phyloP scores from a whole-genome alignment of 768 basidiomycete genomes.

The Trametes cingulata region DNA sequence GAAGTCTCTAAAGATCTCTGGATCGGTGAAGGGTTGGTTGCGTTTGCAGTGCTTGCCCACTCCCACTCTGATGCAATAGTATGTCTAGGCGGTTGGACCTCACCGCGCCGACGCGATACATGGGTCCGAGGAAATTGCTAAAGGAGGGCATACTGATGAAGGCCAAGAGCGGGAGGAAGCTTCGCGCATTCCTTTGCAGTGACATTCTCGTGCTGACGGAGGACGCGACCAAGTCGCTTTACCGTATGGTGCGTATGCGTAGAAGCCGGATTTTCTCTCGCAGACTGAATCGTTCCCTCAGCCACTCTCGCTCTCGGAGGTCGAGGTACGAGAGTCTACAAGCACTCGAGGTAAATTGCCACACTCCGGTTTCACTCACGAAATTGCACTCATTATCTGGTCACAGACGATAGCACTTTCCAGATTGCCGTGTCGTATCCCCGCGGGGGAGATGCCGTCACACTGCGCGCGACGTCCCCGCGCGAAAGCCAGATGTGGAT shows the following conservation, averaged over 20 bases:
- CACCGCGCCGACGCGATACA: slow-evolving; percentile 83
- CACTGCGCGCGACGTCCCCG: slow-evolving; percentile 44
- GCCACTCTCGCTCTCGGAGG: slow-evolving; percentile 77
- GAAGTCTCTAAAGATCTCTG: slow-evolving; percentile 78
- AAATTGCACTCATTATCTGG: not conserved
- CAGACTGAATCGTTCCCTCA: slow-evolving; percentile 29
- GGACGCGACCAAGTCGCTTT: slow-evolving; percentile 64
- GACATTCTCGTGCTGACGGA: slow-evolving; percentile 90
- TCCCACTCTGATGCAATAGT: not conserved
- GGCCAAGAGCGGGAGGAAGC: slow-evolving; percentile 78
- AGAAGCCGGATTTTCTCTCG: not conserved
- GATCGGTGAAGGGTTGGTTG: slow-evolving; percentile 78
- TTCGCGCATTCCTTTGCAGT: slow-evolving; percentile 81
- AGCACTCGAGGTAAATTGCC: slow-evolving; percentile 50
- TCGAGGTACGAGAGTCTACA: slow-evolving; percentile 55
- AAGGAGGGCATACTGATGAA: slow-evolving; percentile 81
- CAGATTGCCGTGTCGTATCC: slow-evolving; percentile 22
- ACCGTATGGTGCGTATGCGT: slow-evolving; percentile 69
- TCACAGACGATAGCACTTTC: slow-evolving; percentile 67
- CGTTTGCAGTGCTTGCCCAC: not conserved
- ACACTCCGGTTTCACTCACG: not conserved
- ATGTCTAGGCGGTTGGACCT: slow-evolving; percentile 71
- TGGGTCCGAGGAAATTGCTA: slow-evolving; percentile 78
- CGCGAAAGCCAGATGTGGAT: slow-evolving; percentile 62
- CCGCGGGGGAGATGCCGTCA: slow-evolving; percentile 22